Conservation (phyloP, 441 rosid genomes). For the Eruca vesicaria region DNA sequence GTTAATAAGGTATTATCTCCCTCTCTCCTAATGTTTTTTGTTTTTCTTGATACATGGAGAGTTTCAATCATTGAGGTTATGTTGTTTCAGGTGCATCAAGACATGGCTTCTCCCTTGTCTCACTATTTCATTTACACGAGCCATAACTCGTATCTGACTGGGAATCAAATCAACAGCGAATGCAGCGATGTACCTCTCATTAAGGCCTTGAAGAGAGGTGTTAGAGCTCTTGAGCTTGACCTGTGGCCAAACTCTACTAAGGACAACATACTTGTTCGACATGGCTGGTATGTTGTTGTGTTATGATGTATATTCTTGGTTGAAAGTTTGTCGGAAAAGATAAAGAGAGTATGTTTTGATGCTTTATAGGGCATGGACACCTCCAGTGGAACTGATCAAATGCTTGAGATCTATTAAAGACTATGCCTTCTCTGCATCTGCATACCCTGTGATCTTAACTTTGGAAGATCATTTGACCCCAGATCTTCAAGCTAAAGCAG, state of each 20-base stretch:
- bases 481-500: conserved; percentile 69
- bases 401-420: conserved; percentile 66
- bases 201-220: conserved; percentile 53
- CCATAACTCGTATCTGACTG: conserved; percentile 67
- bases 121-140: conserved; percentile 67
- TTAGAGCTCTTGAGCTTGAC: conserved; percentile 67
- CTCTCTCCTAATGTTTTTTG: not conserved
- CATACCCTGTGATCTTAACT: conserved; percentile 81
- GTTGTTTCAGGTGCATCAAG: conserved; percentile 56
- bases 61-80: not conserved
- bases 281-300: conserved; percentile 53
- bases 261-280: conserved; percentile 61
- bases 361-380: conserved; percentile 57
- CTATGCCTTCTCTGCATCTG: conserved; percentile 59
- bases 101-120: conserved; percentile 60
- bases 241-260: conserved; percentile 71
- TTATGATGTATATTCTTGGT: not conserved
- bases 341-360: not conserved
- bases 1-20: conserved; percentile 38
- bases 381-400: conserved; percentile 64
- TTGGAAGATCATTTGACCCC: conserved; percentile 77
- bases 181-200: conserved; percentile 65
- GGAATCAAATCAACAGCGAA: conserved; percentile 71
- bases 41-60: not conserved
- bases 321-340: not conserved